Percentiles rank a stretch among this genome's conserved stretches.
phyloP scores from a whole-genome alignment of 768 basidiomycete species.

The Calvatia gigantea region DNA sequence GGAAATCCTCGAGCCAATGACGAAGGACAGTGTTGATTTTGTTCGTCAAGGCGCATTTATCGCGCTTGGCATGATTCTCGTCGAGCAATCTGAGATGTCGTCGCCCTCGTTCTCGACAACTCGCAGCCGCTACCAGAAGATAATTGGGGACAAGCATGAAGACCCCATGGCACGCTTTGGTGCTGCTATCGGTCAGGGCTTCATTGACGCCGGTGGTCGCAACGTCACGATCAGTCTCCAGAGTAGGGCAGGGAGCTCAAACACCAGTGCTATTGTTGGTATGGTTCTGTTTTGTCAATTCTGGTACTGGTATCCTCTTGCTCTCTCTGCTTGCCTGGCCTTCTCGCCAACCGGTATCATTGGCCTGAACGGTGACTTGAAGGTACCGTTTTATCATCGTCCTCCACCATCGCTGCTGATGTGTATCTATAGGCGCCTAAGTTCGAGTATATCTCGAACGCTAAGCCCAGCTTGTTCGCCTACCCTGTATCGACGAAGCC shows the following conservation, averaged over 20 bases:
- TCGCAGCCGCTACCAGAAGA: conserved; percentile 84
- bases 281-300: conserved; percentile 98
- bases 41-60: conserved; percentile 97
- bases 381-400: conserved; percentile 39
- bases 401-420: not conserved
- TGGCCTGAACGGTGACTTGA: conserved; percentile 81
- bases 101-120: conserved; percentile 78
- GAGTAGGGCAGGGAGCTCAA: conserved; percentile 88
- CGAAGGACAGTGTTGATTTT: conserved; percentile 96
- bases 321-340: conserved; percentile 87
- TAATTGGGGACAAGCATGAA: conserved; percentile 95
- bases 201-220: conserved; percentile 96
- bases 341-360: conserved; percentile 97
- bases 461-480: conserved; percentile 86
- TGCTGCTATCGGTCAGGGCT: conserved; percentile 91
- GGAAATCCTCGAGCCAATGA: conserved; percentile 96
- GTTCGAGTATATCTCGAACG: conserved; percentile 89
- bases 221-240: conserved; percentile 94
- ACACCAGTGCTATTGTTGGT: conserved; percentile 95
- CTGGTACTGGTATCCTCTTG: conserved; percentile 99
- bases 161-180: conserved; percentile 99
- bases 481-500: conserved; percentile 87
- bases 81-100: conserved; percentile 91
- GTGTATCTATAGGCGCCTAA: conserved; percentile 69
- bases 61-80: conserved; percentile 93